Evolutionary conservation across 257 asterid genomes (phyloP), one percentile per base, ranked within the genome.

Genomic region (Scutellaria minor): DNA sequence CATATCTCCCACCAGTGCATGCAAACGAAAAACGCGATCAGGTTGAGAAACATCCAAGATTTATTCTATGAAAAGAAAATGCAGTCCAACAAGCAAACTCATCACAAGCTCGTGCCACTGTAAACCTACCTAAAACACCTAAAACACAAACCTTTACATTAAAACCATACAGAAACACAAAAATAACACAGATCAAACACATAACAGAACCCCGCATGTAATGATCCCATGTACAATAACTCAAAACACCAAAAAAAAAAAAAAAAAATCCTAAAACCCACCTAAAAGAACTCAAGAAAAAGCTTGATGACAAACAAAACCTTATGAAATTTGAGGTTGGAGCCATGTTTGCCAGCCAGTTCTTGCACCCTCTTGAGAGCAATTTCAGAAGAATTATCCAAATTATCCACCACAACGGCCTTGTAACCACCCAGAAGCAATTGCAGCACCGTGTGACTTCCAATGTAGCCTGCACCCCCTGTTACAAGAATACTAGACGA

Each of bases 301-400:
- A 50, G 39, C 62, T 52, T 52, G 35, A 22, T 1, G 4, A 14
- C 6, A 9, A 63, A 54, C 66, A 59, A 39, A 56, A 92, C 98
- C 98, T 90, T 82, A 14, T 92, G 94, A 76, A 92, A 90, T 31
- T 71, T 11, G 59, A 95, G 96, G 41, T 86, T 87, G 68, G 87
- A 62, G 66, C 89, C 97, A 72, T 72, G 54, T 40, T 85, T 61
- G 7, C 83, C 93, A 59, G 99, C 96, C 77, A 95, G 93, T 75
- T 90, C 88, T 51, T 76, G 71, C 7, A 90, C 96, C 75, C 97
- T 86, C 5, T 79, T 76, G 59, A 90, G 59, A 24, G 99, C 85
- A 78, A 82, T 61, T 70, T 81, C 84, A 9, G 96, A 87, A n/a
- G 99, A 83, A 82, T 95, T 95, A 68, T 92, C 96, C 88, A 95